Percentiles rank a stretch among this genome's conserved stretches.
Conservation (phyloP, 2,329 filamentous ascomycete species). For the Phyllosticta citriasiana region DNA sequence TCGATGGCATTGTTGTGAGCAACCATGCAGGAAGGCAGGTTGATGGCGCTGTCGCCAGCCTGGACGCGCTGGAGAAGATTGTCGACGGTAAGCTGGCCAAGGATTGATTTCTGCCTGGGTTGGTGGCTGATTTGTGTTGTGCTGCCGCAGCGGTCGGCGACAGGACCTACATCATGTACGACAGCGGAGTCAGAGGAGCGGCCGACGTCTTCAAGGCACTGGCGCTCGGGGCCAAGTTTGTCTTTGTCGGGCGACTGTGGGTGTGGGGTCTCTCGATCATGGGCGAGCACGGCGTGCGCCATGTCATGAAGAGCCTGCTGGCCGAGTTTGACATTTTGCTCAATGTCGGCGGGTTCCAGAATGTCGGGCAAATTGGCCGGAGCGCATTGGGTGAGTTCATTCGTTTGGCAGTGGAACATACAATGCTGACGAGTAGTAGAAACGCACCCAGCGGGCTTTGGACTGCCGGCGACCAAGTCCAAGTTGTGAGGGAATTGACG, state of each 20-base stretch:
- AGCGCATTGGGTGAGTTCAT: slow-evolving; percentile 17
- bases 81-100: slow-evolving; percentile 31
- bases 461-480: slow-evolving; percentile 16
- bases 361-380: slow-evolving; percentile 42
- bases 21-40: slow-evolving; percentile 64
- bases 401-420: not conserved
- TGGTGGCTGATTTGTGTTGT: slow-evolving; percentile 2
- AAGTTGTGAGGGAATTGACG: slow-evolving; percentile 14
- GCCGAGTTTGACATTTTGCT: slow-evolving; percentile 54
- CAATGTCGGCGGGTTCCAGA: slow-evolving; percentile 47
- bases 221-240: slow-evolving; percentile 51
- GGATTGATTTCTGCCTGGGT: not conserved
- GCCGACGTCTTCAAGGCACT: slow-evolving; percentile 52
- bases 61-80: slow-evolving; percentile 52
- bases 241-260: slow-evolving; percentile 52
- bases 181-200: slow-evolving; percentile 48
- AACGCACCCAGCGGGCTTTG: slow-evolving; percentile 17
- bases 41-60: slow-evolving; percentile 48
- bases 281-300: slow-evolving; percentile 50
- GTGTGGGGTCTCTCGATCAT: slow-evolving; percentile 51
- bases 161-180: slow-evolving; percentile 47
- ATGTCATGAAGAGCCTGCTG: slow-evolving; percentile 52
- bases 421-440: slow-evolving; percentile 11
- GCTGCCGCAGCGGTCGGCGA: slow-evolving; percentile 36
- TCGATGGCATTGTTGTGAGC: slow-evolving; percentile 57